Evolutionary conservation across 164 flowering plant genomes (phyloP).

Genomic region (Litsea cubeba): DNA sequence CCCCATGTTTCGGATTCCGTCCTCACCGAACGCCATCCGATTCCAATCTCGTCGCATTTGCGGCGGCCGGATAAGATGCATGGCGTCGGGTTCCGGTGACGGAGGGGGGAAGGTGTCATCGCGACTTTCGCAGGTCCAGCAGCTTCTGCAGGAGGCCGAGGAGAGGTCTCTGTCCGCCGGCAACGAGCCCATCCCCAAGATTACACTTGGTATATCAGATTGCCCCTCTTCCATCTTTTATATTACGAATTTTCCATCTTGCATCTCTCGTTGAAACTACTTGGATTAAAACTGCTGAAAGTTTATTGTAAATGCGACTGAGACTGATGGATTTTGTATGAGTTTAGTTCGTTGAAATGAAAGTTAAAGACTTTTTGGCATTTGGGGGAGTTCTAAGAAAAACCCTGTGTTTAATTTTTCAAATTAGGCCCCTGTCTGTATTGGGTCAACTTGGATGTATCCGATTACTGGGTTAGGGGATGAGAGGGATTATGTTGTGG

Average conservation of each 20-base stretch:
- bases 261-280: not conserved
- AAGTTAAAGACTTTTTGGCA: not conserved
- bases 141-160: constrained; percentile 73
- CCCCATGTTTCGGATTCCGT: constrained; percentile 10
- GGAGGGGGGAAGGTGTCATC: constrained; percentile 57
- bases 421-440: too few species aligned
- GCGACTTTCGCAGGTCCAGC: constrained; percentile 73
- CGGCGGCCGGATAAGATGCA: constrained; percentile 36
- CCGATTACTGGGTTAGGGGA: too few species aligned
- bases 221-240: not conserved
- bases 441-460: too few species aligned
- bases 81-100: constrained; percentile 47
- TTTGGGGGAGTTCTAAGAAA: too few species aligned
- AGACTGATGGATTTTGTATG: not conserved
- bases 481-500: too few species aligned
- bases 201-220: constrained; percentile 56
- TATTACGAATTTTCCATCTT: not conserved
- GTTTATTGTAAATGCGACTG: too few species aligned
- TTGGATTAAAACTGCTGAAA: too few species aligned
- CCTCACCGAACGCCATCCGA: not conserved
- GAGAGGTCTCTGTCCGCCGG: constrained; percentile 63
- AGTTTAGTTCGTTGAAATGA: not conserved
- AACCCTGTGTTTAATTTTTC: too few species aligned
- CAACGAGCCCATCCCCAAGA: constrained; percentile 63
- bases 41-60: constrained; percentile 18